Conservation (phyloP, 305 asterid genomes). For the Rubia tinctorum region DNA sequence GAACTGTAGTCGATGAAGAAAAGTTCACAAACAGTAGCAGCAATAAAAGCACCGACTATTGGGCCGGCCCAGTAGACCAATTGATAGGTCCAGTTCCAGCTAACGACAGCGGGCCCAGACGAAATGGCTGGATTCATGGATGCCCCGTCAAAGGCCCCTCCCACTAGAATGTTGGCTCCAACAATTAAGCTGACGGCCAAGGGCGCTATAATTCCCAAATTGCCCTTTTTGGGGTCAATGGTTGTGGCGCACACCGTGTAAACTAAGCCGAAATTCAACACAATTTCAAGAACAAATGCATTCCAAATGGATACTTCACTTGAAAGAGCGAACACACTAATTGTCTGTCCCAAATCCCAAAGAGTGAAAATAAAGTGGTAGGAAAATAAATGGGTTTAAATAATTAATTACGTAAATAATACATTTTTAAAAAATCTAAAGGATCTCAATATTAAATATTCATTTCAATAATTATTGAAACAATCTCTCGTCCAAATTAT, state of each 20-base stretch:
- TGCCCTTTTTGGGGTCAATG: conserved; percentile 56
- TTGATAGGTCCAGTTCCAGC: conserved; percentile 52
- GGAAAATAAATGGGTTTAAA: too few species aligned
- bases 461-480: too few species aligned
- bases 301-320: conserved; percentile 47
- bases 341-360: conserved; percentile 22
- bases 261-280: conserved; percentile 62
- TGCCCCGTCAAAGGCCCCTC: conserved; percentile 64
- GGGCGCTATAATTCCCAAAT: conserved; percentile 52
- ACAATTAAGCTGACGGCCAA: conserved; percentile 51
- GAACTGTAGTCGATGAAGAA: conserved; percentile 27
- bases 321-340: conserved; percentile 35
- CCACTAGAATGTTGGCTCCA: conserved; percentile 54
- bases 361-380: not conserved
- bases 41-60: conserved; percentile 44
- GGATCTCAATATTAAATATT: too few species aligned
- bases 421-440: too few species aligned
- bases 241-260: conserved; percentile 68
- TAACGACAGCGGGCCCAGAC: conserved; percentile 52
- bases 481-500: too few species aligned
- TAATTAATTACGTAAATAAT: too few species aligned
- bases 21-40: conserved; percentile 36
- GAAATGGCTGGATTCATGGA: conserved; percentile 70
- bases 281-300: conserved; percentile 50
- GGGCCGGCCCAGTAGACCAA: conserved; percentile 76